Evolutionary conservation across 305 asterid species (phyloP).

Genomic region (Andrographis paniculata): DNA sequence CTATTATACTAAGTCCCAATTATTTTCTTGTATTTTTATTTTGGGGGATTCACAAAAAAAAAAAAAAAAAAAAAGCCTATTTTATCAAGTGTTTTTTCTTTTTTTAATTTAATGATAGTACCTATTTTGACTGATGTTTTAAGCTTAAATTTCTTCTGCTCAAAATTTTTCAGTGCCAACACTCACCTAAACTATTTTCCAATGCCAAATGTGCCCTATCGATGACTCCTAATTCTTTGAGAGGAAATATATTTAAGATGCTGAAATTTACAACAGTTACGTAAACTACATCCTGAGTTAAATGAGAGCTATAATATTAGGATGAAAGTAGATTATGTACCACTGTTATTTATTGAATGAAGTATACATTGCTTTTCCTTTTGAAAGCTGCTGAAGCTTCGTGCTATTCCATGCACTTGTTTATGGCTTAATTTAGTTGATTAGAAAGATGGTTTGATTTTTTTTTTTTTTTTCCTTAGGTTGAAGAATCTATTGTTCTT

Average conservation of each 20-base stretch:
- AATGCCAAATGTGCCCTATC: no score
- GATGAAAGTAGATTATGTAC: no score
- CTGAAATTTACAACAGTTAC: background rate
- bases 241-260: background rate
- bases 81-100: conserved; percentile 6
- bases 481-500: conserved; percentile 86
- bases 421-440: no score
- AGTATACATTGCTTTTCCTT: no score
- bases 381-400: no score
- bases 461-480: conserved; percentile 32
- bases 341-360: no score
- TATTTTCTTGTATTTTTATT: background rate
- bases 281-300: background rate
- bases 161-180: no score
- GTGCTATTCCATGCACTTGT: no score
- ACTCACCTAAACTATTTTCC: no score
- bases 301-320: conserved; percentile 4
- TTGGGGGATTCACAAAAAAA: background rate
- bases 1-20: background rate
- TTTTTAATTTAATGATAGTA: conserved; percentile 8
- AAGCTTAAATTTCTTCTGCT: conserved; percentile 1
- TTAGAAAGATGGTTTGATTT: background rate
- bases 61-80: background rate
- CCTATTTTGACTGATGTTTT: conserved; percentile 3
- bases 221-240: background rate